phyloP scores from a whole-genome alignment of 768 basidiomycete species.

The Nidula microcarpa region DNA sequence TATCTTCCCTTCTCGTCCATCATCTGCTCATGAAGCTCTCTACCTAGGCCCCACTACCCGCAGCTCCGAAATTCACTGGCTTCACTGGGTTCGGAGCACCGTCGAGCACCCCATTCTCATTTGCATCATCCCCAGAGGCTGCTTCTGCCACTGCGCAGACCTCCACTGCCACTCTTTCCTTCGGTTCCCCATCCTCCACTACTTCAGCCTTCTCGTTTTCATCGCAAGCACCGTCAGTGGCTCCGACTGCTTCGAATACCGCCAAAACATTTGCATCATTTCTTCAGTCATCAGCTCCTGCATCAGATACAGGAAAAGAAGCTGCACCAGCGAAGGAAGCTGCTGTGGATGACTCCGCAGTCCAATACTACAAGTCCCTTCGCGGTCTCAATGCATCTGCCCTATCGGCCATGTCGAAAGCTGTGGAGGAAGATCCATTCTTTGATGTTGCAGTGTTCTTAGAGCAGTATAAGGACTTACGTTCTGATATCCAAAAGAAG shows the following conservation, averaged over 20 bases:
- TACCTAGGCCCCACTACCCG: conserved; percentile 16
- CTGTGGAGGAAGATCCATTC: conserved; percentile 68
- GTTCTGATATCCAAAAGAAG: conserved; percentile 52
- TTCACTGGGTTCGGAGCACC: conserved; percentile 46
- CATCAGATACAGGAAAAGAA: conserved; percentile 2
- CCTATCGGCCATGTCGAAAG: conserved; percentile 51
- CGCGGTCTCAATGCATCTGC: conserved; percentile 73
- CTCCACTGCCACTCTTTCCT: no score
- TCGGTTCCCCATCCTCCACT: no score
- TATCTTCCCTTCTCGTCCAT: no score
- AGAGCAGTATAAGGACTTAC: conserved; percentile 56
- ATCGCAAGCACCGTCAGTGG: conserved; percentile 17
- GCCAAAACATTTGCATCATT: conserved; percentile 53
- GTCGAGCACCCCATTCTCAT: conserved; percentile 6
- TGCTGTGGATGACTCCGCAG: conserved; percentile 27
- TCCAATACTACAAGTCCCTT: conserved; percentile 66
- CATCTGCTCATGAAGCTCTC: no score
- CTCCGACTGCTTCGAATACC: conserved; percentile 37
- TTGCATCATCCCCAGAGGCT: conserved; percentile 1
- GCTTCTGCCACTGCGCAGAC: no score
- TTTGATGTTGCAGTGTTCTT: conserved; percentile 53
- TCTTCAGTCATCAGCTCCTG: conserved; percentile 15
- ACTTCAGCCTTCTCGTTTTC: conserved; percentile 5
- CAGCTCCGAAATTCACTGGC: conserved; percentile 41
- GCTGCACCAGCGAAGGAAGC: conserved; percentile 11